Percentiles rank a stretch among this genome's conserved stretches.
phyloP scores from a whole-genome alignment of 306 rosid species.

The Pyrus communis region DNA sequence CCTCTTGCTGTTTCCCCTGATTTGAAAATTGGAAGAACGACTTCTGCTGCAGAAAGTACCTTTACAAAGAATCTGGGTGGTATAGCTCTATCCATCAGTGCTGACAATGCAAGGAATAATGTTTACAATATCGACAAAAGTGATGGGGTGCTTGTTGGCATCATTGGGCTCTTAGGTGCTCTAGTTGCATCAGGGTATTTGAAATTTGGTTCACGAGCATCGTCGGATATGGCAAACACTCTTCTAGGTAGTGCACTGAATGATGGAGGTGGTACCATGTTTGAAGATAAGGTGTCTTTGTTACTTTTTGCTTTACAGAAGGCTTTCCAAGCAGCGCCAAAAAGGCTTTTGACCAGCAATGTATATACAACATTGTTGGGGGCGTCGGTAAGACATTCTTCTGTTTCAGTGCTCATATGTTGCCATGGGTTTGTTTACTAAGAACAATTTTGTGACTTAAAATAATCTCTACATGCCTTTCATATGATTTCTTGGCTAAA shows the following conservation, averaged over 20 bases:
- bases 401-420: not conserved
- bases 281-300: slow-evolving; percentile 87
- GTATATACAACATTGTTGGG: slow-evolving; percentile 75
- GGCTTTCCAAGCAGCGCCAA: slow-evolving; percentile 92
- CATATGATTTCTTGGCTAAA: too few species aligned
- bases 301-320: slow-evolving; percentile 85
- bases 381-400: slow-evolving; percentile 73
- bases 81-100: slow-evolving; percentile 78
- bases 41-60: slow-evolving; percentile 49
- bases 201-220: slow-evolving; percentile 45
- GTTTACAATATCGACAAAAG: slow-evolving; percentile 81
- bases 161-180: slow-evolving; percentile 79
- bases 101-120: slow-evolving; percentile 92
- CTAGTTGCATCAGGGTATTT: slow-evolving; percentile 81
- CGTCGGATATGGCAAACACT: slow-evolving; percentile 50
- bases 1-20: slow-evolving; percentile 36
- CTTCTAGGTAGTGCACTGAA: slow-evolving; percentile 60
- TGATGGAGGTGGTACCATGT: slow-evolving; percentile 84
- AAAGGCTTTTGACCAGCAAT: slow-evolving; percentile 76
- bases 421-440: not conserved
- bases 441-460: not conserved
- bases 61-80: slow-evolving; percentile 75
- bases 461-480: not conserved
- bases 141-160: slow-evolving; percentile 86
- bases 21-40: slow-evolving; percentile 37